Evolutionary conservation across 1,284 basidiomycete species (phyloP), one percentile per base, ranked within the genome.

Genomic region (Inonotus hispidus): DNA sequence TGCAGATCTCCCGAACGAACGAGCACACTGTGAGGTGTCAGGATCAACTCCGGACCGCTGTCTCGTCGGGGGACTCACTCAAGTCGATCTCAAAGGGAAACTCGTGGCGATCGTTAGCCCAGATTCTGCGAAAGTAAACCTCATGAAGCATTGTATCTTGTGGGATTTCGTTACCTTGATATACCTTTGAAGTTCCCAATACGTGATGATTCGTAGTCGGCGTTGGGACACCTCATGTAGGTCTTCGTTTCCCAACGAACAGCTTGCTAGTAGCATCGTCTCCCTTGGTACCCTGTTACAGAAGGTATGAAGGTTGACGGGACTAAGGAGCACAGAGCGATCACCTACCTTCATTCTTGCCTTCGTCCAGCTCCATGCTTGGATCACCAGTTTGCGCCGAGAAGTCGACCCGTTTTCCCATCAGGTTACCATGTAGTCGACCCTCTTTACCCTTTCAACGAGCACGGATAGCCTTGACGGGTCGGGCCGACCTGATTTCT

Each of bases 371-470:
- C 71, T 97, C 90, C 65, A 99, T 73, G 73, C 99, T 98, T 5
- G 97, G 97, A 75, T 99, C 97, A 74, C 97, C 97, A 21, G 97
- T 99, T 68, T 97, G 92, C 0, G 97, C 97, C 0, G 97, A 99
- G 73, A 99, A 99, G 72, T 99, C 96, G 62, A 99, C 97, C 77
- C 97, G 94, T 76, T 99, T 99, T 56, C 97, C 97, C 96, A 99
- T 99, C 73, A 99, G 73, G 74, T 99, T 99, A 41, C 97, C 97
- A 75, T 97, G 88, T 57, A 99, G 82, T 71, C 97, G 93, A 49
- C 97, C 97, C n/a, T n/a, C n/a, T n/a, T n/a, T n/a, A n/a, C n/a
- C n/a, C n/a, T n/a, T n/a, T n/a, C n/a, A n/a, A n/a, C n/a, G n/a
- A n/a, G n/a, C n/a, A n/a, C n/a, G n/a, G n/a, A n/a, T n/a, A n/a